Evolutionary conservation across 306 rosid species (phyloP).

Genomic region (Fragaria nilgerrensis): DNA sequence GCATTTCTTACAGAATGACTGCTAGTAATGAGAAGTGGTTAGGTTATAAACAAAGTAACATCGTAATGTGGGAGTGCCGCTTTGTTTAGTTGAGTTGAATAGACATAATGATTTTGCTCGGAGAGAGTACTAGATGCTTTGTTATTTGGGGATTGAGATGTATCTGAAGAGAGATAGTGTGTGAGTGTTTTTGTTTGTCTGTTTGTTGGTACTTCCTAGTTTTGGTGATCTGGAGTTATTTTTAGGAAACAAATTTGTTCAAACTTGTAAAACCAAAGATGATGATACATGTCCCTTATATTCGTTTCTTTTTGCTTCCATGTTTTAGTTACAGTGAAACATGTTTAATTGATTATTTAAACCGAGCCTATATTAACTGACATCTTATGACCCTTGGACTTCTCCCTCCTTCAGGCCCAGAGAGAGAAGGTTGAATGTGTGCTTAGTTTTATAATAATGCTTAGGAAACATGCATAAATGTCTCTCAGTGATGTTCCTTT

Average conservation of each 20-base stretch:
- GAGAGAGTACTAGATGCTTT: neutral
- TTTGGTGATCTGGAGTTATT: neutral
- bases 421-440: neutral
- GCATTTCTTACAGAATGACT: neutral
- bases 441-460: neutral
- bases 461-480: neutral
- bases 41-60: neutral
- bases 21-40: neutral
- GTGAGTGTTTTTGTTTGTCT: neutral
- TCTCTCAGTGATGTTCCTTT: constrained; percentile 27
- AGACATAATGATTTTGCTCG: neutral
- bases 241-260: neutral
- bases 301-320: neutral
- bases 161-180: neutral
- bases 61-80: neutral
- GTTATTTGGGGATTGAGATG: neutral
- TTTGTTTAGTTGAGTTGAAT: neutral
- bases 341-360: neutral
- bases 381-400: neutral
- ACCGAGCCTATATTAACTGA: neutral
- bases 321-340: neutral
- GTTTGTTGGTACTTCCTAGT: neutral
- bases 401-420: neutral
- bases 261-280: neutral
- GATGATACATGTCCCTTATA: neutral